phyloP scores from a whole-genome alignment of 306 rosid species.

The Glycyrrhiza uralensis region DNA sequence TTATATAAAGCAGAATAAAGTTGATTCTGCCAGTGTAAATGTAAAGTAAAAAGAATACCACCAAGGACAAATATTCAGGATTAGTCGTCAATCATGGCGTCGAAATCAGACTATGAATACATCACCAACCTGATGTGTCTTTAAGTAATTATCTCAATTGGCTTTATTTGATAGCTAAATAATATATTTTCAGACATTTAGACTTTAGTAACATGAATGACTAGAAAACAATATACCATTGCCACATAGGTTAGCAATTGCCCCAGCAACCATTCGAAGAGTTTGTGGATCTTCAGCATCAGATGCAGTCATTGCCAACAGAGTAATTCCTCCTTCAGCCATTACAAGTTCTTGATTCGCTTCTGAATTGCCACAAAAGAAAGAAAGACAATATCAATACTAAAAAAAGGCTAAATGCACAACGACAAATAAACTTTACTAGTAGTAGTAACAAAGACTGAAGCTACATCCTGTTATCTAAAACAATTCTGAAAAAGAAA shows the following conservation, averaged over 20 bases:
- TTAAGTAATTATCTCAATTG: slow-evolving; percentile 7
- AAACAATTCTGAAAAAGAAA: background rate
- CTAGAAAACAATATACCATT: slow-evolving; percentile 56
- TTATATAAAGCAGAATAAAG: background rate
- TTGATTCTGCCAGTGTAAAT: background rate
- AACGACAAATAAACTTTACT: slow-evolving; percentile 8
- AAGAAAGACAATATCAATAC: slow-evolving; percentile 24
- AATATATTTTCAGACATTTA: background rate
- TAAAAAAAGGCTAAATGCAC: slow-evolving; percentile 7
- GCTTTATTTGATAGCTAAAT: background rate
- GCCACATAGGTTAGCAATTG: slow-evolving; percentile 94
- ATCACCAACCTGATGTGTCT: background rate
- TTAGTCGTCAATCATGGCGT: background rate
- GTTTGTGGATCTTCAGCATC: slow-evolving; percentile 99
- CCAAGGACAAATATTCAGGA: slow-evolving; percentile 11
- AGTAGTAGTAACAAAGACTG: slow-evolving; percentile 8
- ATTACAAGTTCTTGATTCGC: slow-evolving; percentile 94
- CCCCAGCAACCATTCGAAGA: slow-evolving; percentile 98
- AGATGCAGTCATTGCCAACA: slow-evolving; percentile 83
- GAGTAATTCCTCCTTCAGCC: slow-evolving; percentile 92
- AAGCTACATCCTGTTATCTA: slow-evolving; percentile 15
- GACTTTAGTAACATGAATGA: background rate
- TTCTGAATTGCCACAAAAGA: slow-evolving; percentile 54
- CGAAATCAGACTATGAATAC: slow-evolving; percentile 3
- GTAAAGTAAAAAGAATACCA: background rate